phyloP scores from a whole-genome alignment of 352 stramenopile species.

The Phytopythium montanum region DNA sequence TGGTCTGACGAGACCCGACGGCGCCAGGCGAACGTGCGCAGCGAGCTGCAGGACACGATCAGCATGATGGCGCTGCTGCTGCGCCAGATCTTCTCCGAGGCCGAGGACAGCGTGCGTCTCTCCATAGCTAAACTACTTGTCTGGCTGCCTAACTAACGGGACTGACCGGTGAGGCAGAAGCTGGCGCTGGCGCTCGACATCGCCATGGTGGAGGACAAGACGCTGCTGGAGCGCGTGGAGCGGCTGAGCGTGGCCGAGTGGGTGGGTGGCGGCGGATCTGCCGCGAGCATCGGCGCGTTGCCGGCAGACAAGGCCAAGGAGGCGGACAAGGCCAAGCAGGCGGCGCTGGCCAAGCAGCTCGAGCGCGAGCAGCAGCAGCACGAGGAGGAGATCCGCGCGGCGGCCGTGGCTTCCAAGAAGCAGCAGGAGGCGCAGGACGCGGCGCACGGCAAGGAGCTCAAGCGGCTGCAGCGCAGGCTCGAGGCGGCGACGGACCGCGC shows the following conservation, averaged over 20 bases:
- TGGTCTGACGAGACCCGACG: neutral
- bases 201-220: slow-evolving; percentile 65
- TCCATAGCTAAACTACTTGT: neutral
- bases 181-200: slow-evolving; percentile 69
- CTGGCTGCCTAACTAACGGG: neutral
- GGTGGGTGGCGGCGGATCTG: slow-evolving; percentile 33
- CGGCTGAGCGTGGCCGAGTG: slow-evolving; percentile 73
- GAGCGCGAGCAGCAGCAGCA: slow-evolving; percentile 37
- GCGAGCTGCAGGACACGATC: slow-evolving; percentile 79
- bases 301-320: slow-evolving; percentile 17
- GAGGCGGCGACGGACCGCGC: slow-evolving; percentile 43
- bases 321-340: slow-evolving; percentile 21
- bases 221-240: slow-evolving; percentile 74
- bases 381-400: slow-evolving; percentile 61
- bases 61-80: slow-evolving; percentile 87
- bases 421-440: slow-evolving; percentile 48
- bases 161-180: slow-evolving; percentile 36
- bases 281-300: slow-evolving; percentile 17
- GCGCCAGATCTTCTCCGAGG: slow-evolving; percentile 72
- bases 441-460: slow-evolving; percentile 44
- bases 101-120: slow-evolving; percentile 49
- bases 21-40: slow-evolving; percentile 59
- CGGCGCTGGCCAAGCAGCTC: slow-evolving; percentile 29
- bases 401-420: slow-evolving; percentile 37
- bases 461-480: slow-evolving; percentile 56